Evolutionary conservation across 2,329 filamentous ascomycete genomes (phyloP), one percentile per base, ranked within the genome.

Genomic region (Beauveria brongniartii): DNA sequence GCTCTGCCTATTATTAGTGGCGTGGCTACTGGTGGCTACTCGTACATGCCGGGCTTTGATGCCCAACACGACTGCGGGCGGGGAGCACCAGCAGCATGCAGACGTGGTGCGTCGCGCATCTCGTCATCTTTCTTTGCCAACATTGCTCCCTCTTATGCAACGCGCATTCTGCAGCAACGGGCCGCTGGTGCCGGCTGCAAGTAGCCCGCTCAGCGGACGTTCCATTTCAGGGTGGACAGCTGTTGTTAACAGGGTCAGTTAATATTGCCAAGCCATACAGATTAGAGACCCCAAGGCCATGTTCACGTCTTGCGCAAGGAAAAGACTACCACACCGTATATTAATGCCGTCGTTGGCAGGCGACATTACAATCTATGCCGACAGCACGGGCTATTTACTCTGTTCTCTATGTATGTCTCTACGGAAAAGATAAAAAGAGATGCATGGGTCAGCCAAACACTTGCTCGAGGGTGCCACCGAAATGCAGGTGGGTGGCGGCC

Each of bases 1-100:
- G 16, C 18, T 22, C 34, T 40, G 50, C 30, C 28, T 34, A 52
- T 59, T 53, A 59, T 59, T 59, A 40, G 47, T 24, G 48, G 40
- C 37, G 28, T 30, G 28, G 28, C 56, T 34, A 41, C 56, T 9
- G 7, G 56, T 59, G 48, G 56, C 56, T 34, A 59, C 56, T 58
- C 47, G 24, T 52, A 58, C 55, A 43, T 44, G 59, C 59, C 43
- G 40, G 18, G 22, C 26, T 56, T 58, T 61, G 59, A 56, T 61
- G 59, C 59, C 59, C 59, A 57, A 61, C 59, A 61, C 30, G 47
- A 52, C 47, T 54, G 40, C 51, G 50, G 58, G 58, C 58, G 43
- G 51, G 51, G 58, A 26, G 57, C 26, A 47, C 37, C 52, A 43
- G 43, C 55, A 48, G 34, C 55, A 51, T 48, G 44, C 46, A 50